Base-by-base conservation (phyloP, 2,329 filamentous ascomycete species). In the Monilinia laxa region DNA sequence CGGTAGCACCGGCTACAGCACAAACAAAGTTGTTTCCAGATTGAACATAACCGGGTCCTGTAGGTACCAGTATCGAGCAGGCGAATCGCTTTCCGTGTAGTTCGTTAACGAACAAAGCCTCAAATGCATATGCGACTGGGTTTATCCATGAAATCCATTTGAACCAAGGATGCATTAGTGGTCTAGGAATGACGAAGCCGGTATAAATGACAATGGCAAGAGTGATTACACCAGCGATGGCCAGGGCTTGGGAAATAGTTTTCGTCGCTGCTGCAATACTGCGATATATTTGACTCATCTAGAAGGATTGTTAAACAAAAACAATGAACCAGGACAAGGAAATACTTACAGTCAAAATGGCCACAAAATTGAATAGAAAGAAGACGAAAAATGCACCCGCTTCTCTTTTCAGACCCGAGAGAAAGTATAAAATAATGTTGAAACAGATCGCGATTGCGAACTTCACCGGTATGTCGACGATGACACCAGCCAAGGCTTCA, bases 391-490 rank as follows among this genome's bases (percentile, higher is more conserved):
- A 97, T 0, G 88, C 80, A 1, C 88, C 90, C 0, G 91, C 81
- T 71, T 91, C 88, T 53, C 73, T 56, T 67, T 71, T 69, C 47
- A 97, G 80, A 68, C 92, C 90, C 0, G 91, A 89, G 85, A 97
- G 88, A 78, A 97, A 97, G 80, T 97, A 97, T 2, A 97, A 79
- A 2, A 87, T 84, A 54, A 93, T 64, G 75, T 97, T 97, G 82
- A 96, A 96, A 16, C 85, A 80, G 69, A 95, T 84, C 0, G 87
- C 80, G 73, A 94, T 93, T 20, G 78, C 31, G 12, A 96, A 79
- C 78, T 95, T 97, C 77, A 93, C 92, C 0, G 93, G 93, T 79
- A 96, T 80, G 72, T 97, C 93, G 68, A 86, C 90, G 40, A 97
- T 79, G 87, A 96, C 95, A 20, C 91, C 95, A 0, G 93, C 87